A percentile compares a stretch with the other conserved stretches of the same genome.
phyloP scores from a whole-genome alignment of 2,329 filamentous ascomycete genomes.

The Chrysosporium keratinophilum region DNA sequence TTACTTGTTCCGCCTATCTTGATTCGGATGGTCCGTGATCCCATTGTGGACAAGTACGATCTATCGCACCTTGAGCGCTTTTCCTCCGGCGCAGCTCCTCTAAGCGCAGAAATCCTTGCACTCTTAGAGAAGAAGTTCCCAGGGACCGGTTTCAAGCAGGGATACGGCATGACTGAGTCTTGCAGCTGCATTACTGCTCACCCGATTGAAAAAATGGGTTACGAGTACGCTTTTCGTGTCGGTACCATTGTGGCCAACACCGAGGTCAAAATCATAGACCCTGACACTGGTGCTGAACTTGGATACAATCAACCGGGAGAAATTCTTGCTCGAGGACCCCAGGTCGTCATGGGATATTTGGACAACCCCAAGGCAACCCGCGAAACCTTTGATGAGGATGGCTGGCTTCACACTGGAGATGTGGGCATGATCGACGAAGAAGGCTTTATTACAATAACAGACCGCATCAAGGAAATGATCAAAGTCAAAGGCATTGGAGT shows the following conservation, averaged over 20 bases:
- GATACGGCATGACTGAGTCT: conserved; percentile 69
- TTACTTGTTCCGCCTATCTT: conserved; percentile 72
- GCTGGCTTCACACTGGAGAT: conserved; percentile 86
- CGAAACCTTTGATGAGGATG: conserved; percentile 52
- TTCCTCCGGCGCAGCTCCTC: conserved; percentile 76
- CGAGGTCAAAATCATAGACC: conserved; percentile 66
- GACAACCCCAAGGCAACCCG: conserved; percentile 50
- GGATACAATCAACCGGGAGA: conserved; percentile 55
- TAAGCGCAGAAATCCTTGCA: conserved; percentile 59
- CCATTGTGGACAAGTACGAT: conserved; percentile 68
- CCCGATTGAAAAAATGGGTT: conserved; percentile 66
- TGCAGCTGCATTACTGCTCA: conserved; percentile 66
- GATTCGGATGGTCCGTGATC: conserved; percentile 68
- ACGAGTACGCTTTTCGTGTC: conserved; percentile 63
- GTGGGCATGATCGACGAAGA: conserved; percentile 67
- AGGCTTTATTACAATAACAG: conserved; percentile 82
- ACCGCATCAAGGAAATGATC: conserved; percentile 58
- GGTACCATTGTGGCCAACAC: conserved; percentile 70
- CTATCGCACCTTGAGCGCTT: conserved; percentile 68
- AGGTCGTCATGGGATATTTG: conserved; percentile 53
- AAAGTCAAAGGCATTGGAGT: conserved; percentile 66
- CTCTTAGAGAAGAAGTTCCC: conserved; percentile 66
- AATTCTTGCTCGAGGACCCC: conserved; percentile 54
- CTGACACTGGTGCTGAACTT: conserved; percentile 44
- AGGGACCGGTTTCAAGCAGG: conserved; percentile 57